Base-by-base conservation (phyloP, 2,329 filamentous ascomycete species). In the Dryadomyces sulphureus region DNA sequence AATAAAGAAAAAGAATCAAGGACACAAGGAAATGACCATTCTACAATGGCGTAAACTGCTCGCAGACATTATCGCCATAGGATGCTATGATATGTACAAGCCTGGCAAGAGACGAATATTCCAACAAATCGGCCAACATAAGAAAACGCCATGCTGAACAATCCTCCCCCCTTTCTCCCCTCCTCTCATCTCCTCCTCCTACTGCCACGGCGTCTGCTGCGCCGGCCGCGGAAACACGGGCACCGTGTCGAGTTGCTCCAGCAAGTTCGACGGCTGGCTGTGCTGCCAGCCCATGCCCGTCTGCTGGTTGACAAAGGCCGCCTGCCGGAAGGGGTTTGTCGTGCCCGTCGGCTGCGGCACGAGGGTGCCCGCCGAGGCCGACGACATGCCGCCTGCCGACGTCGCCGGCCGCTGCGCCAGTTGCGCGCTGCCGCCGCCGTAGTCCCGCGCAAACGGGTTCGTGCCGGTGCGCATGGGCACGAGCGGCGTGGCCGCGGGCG, bases 321-420 rank as follows among this genome's bases (percentile, higher is more conserved):
- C 86, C 59, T 96, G 88, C 16, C 92, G 77, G 72, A 96, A 96
- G 1, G 92, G 92, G 57, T 98, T 98, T 2, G 89, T 95, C 56
- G 77, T 87, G 8, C 88, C 89, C 0, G 89, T 95, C 1, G 82
- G 75, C 56, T 90, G 87, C 2, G 87, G 77, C 45, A 73, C 73
- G 5, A 92, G 65, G 11, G 61, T 2, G 82, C 74, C n/a, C 56
- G 89, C 85, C 2, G 11, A 12, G 27, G 85, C 77, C 46, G 73
- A 73, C 12, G 62, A 63, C 34, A 63, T 66, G 49, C 39, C 48
- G 45, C 60, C 62, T 32, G 64, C 62, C 21, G 65, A 66, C 2
- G 68, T 67, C 38, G 69, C 66, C 1, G 66, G 68, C n/a, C 65
- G 59, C 43, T 67, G 65, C 32, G 62, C 59, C 38, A 64, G 53